Conservation (phyloP, 2,329 filamentous ascomycete genomes). For the Lasiodiplodia gonubiensis region DNA sequence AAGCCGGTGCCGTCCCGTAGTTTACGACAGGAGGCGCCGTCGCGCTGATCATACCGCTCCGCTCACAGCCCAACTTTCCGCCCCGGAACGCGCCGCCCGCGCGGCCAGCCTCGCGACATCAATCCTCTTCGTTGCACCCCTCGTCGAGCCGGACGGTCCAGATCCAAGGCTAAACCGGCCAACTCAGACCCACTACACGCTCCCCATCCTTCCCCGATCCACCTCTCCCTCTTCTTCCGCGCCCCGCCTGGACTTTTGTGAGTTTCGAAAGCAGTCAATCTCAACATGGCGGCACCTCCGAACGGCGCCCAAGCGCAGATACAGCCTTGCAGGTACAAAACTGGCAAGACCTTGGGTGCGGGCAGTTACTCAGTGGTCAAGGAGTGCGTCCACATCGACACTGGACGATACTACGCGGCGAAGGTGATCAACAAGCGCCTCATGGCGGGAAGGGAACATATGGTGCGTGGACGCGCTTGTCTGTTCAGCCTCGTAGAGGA, state of each 20-base stretch:
- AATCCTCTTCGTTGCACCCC: not conserved
- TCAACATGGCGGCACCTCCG: conserved; percentile 22
- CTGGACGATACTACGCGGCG: conserved; percentile 95
- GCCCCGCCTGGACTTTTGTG: not conserved
- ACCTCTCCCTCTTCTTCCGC: not conserved
- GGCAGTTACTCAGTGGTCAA: conserved; percentile 98
- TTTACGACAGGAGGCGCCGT: conserved; percentile 14
- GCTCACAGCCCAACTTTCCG: conserved; percentile 2
- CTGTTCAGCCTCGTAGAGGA: not conserved
- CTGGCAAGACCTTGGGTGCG: conserved; percentile 94
- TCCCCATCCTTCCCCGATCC: not conserved
- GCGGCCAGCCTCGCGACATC: not conserved
- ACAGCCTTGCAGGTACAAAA: conserved; percentile 97
- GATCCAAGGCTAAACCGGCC: not conserved
- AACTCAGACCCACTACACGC: not conserved
- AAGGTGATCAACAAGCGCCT: conserved; percentile 99
- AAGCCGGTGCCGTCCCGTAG: not conserved
- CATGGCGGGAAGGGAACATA: conserved; percentile 97
- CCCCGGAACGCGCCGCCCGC: conserved; percentile 7
- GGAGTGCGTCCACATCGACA: conserved; percentile 98
- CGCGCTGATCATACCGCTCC: conserved; percentile 14
- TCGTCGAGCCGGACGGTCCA: not conserved
- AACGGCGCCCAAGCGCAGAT: conserved; percentile 51
- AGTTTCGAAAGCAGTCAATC: not conserved
- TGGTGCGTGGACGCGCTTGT: conserved; percentile 65